Evolutionary conservation across 2,329 filamentous ascomycete genomes (phyloP).

Genomic region (Phoma sp.): DNA sequence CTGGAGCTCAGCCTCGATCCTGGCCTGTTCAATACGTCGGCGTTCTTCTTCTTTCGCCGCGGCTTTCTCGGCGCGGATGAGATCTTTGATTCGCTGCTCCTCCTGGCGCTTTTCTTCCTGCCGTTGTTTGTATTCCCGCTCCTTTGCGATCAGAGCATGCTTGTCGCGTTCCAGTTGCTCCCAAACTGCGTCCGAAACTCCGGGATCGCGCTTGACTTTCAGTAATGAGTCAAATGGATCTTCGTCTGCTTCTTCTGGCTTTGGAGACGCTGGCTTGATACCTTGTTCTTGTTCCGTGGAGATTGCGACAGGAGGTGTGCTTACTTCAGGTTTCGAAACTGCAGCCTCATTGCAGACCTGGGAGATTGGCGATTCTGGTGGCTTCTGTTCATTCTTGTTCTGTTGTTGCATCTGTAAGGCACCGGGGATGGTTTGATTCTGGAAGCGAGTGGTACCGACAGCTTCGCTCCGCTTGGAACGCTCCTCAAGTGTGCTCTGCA

Average conservation of each 20-base stretch:
- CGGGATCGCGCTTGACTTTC: slow-evolving; percentile 56
- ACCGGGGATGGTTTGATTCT: not conserved
- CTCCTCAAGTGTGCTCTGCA: slow-evolving; percentile 45
- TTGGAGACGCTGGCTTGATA: not conserved
- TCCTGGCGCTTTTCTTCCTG: slow-evolving; percentile 31
- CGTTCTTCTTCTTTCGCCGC: slow-evolving; percentile 34
- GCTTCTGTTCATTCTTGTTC: not conserved
- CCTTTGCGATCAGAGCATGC: slow-evolving; percentile 39
- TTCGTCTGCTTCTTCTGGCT: slow-evolving; percentile 2
- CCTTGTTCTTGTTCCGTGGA: slow-evolving; percentile 12
- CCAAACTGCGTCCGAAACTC: slow-evolving; percentile 67
- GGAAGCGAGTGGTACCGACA: slow-evolving; percentile 13
- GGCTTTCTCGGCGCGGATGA: slow-evolving; percentile 39
- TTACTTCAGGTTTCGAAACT: no score
- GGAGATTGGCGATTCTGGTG: not conserved
- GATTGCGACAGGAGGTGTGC: not conserved
- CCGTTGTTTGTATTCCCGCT: slow-evolving; percentile 46
- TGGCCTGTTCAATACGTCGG: slow-evolving; percentile 23
- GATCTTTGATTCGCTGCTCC: slow-evolving; percentile 28
- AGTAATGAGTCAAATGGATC: slow-evolving; percentile 22
- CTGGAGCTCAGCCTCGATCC: slow-evolving; percentile 29
- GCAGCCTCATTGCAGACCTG: no score
- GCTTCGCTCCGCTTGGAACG: slow-evolving; percentile 31
- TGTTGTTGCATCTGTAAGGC: not conserved
- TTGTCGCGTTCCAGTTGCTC: slow-evolving; percentile 62